phyloP scores from a whole-genome alignment of 805 yeast genomes.

The Maudiozyma turicensis region DNA sequence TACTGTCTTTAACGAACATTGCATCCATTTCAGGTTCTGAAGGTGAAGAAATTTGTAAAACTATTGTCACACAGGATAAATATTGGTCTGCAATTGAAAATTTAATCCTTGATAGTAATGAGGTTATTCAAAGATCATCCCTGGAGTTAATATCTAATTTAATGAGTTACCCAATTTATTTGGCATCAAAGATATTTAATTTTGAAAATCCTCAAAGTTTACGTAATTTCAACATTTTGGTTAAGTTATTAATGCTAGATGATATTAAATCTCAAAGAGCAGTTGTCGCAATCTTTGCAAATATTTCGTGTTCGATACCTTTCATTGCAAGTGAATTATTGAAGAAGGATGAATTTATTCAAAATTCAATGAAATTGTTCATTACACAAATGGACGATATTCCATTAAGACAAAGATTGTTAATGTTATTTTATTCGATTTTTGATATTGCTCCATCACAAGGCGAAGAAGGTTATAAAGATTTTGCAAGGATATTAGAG shows the following conservation, averaged over 20 bases:
- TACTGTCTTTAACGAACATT: slow-evolving; percentile 60
- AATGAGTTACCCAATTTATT: slow-evolving; percentile 31
- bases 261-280: slow-evolving; percentile 36
- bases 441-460: slow-evolving; percentile 16
- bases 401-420: slow-evolving; percentile 26
- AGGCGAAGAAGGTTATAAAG: not conserved
- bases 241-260: slow-evolving; percentile 32
- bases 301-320: slow-evolving; percentile 27
- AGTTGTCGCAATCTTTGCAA: slow-evolving; percentile 31
- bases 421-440: slow-evolving; percentile 26
- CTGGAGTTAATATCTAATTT: slow-evolving; percentile 59
- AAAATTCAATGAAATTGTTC: slow-evolving; percentile 20
- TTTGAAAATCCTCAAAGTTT: slow-evolving; percentile 31
- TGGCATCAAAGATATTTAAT: slow-evolving; percentile 50
- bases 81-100: slow-evolving; percentile 40
- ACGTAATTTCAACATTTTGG: slow-evolving; percentile 34
- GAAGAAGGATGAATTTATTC: slow-evolving; percentile 17
- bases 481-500: slow-evolving; percentile 1
- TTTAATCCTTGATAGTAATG: slow-evolving; percentile 36
- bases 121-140: slow-evolving; percentile 45
- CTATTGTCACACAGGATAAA: slow-evolving; percentile 26
- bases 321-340: slow-evolving; percentile 29
- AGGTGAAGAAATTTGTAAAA: slow-evolving; percentile 30
- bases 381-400: slow-evolving; percentile 22
- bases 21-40: slow-evolving; percentile 39